These are phyloP conservation scores for Zarea fungicola DNA, from an alignment of 2,329 filamentous ascomycete genomes.

Conservation along the genomic window DNA sequence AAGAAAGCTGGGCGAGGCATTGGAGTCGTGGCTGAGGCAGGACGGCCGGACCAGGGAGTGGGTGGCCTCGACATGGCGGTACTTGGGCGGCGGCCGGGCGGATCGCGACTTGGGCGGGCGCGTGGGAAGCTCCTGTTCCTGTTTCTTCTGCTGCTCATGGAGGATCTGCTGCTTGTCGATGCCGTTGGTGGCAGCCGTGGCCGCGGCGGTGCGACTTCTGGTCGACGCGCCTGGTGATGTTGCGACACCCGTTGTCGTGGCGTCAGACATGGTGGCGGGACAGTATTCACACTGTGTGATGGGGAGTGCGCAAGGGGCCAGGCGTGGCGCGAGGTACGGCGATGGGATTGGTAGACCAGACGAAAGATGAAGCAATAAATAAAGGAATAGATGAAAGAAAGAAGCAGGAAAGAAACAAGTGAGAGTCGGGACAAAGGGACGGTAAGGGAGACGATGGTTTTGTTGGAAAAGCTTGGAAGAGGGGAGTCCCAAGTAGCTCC, in stretches of 20 bases:
- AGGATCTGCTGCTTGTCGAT: constrained; percentile 16
- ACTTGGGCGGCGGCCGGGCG: constrained; percentile 50
- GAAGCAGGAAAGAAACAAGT: too few relatives aligned
- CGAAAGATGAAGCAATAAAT: too few relatives aligned
- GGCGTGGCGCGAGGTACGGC: too few relatives aligned
- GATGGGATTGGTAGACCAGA: background rate
- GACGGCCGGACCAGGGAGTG: constrained; percentile 70
- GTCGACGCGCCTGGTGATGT: constrained; percentile 14
- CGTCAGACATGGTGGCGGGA: constrained; percentile 25
- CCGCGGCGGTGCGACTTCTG: constrained; percentile 10
- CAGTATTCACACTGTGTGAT: too few relatives aligned
- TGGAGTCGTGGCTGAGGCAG: constrained; percentile 78
- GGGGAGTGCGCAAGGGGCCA: too few relatives aligned
- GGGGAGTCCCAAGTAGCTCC: background rate
- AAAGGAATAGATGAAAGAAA: too few relatives aligned
- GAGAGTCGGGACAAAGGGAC: too few relatives aligned
- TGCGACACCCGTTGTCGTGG: constrained; percentile 32
- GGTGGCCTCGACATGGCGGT: constrained; percentile 86
- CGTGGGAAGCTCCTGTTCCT: constrained; percentile 18
- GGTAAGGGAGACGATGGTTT: background rate
- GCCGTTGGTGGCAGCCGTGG: background rate
- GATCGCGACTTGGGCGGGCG: constrained; percentile 16
- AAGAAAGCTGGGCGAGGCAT: constrained; percentile 72
- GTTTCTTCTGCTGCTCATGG: constrained; percentile 23
- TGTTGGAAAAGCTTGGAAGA: background rate